A percentile compares a stretch with the other conserved stretches of the same genome.
These are phyloP conservation scores for Parsonsia alboflavescens DNA, from an alignment of 257 asterid species.

Conservation along the genomic window DNA sequence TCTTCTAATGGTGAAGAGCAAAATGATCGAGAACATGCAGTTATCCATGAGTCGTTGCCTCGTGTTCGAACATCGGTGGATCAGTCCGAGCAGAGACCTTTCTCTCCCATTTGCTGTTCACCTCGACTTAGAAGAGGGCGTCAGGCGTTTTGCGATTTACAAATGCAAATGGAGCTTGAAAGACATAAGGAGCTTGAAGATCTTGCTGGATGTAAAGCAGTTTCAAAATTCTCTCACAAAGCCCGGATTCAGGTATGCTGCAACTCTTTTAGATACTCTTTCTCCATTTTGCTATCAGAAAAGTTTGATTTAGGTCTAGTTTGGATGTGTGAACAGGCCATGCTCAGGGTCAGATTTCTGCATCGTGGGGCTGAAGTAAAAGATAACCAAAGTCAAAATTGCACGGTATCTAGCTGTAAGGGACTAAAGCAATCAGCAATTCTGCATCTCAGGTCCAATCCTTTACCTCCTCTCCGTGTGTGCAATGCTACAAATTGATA, in stretches of 20 bases:
- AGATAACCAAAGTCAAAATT: constrained; percentile 25
- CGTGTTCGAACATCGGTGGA: constrained; percentile 41
- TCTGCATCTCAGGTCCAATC: constrained; percentile 36
- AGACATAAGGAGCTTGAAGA: constrained; percentile 53
- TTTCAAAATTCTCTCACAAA: constrained; percentile 66
- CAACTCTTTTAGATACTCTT: not conserved
- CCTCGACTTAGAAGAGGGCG: constrained; percentile 70
- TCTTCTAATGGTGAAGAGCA: constrained; percentile 29
- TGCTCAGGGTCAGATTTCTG: constrained; percentile 57
- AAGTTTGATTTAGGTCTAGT: not conserved
- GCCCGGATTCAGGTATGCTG: constrained; percentile 70
- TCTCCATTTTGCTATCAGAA: not conserved
- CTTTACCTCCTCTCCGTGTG: not conserved
- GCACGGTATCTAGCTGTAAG: constrained; percentile 26
- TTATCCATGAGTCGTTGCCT: constrained; percentile 29
- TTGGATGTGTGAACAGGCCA: constrained; percentile 37
- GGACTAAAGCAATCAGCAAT: constrained; percentile 28
- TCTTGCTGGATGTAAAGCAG: constrained; percentile 43
- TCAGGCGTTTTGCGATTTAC: constrained; percentile 59
- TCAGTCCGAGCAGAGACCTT: constrained; percentile 29
- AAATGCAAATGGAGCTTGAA: constrained; percentile 51
- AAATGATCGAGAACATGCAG: constrained; percentile 11
- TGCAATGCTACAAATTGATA: too few species aligned
- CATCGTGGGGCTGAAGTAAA: constrained; percentile 51
- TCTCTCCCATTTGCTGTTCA: constrained; percentile 30